phyloP scores from a whole-genome alignment of 352 stramenopile species.

The Globisporangium canariense region DNA sequence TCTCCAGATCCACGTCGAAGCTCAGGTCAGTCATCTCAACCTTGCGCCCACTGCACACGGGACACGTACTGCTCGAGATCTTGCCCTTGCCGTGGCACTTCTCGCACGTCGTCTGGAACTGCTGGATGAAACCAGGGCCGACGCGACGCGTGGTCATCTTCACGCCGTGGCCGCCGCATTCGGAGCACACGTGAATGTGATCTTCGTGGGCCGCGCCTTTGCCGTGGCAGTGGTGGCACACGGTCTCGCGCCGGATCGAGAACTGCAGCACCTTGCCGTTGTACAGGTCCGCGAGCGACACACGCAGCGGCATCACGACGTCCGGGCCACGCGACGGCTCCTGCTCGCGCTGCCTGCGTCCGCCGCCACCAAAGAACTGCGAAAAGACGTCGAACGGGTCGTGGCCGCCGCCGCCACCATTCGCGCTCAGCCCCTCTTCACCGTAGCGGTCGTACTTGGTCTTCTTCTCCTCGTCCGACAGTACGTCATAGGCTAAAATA shows the following conservation, averaged over 20 bases:
- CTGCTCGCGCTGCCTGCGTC: conserved; percentile 33
- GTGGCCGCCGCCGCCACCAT: conserved; percentile 47
- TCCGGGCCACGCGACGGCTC: conserved; percentile 66
- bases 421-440: conserved; percentile 76
- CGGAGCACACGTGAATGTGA: conserved; percentile 85
- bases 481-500: conserved; percentile 81
- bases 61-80: conserved; percentile 91
- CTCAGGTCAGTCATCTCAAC: conserved; percentile 92
- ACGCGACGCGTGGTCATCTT: conserved; percentile 82
- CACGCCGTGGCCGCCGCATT: conserved; percentile 93
- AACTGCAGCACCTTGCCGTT: conserved; percentile 94
- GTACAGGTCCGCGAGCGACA: conserved; percentile 97
- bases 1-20: conserved; percentile 95
- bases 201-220: conserved; percentile 88
- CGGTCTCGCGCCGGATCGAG: conserved; percentile 89
- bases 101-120: conserved; percentile 85
- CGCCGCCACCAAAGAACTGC: conserved; percentile 65
- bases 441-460: conserved; percentile 90
- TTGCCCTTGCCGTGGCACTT: conserved; percentile 93
- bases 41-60: conserved; percentile 77
- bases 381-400: conserved; percentile 82
- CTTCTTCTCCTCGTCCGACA: conserved; percentile 89
- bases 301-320: conserved; percentile 85
- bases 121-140: conserved; percentile 78
- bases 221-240: conserved; percentile 94